These are phyloP conservation scores for Suaeda aralocaspica DNA, from an alignment of 148 eudicot species.

Conservation along the genomic window DNA sequence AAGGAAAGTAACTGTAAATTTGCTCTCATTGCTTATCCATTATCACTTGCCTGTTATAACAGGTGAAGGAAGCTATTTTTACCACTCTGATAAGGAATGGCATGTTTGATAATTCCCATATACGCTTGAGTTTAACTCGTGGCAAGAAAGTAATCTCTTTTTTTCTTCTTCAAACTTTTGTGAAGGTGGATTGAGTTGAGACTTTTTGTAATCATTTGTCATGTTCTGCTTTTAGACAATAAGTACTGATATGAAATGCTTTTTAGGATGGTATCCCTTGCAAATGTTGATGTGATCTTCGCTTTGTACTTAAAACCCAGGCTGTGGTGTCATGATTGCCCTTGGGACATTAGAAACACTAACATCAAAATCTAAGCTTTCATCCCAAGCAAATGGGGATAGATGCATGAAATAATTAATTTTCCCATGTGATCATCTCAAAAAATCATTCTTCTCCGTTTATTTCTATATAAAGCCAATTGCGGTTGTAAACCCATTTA, in stretches of 20 bases:
- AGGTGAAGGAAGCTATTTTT: conserved; percentile 94
- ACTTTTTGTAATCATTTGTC: not conserved
- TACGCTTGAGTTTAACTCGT: conserved; percentile 89
- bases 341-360: too few species aligned
- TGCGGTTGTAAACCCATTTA: too few species aligned
- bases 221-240: not conserved
- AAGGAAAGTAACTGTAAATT: too few species aligned
- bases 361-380: too few species aligned
- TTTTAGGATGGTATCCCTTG: not conserved
- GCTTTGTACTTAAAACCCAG: not conserved
- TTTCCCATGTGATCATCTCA: too few species aligned
- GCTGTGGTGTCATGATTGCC: not conserved
- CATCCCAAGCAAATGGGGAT: too few species aligned
- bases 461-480: too few species aligned
- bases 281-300: not conserved
- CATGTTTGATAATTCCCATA: conserved; percentile 90
- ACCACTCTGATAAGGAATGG: conserved; percentile 81
- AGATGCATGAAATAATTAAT: too few species aligned
- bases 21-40: not conserved
- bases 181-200: too few species aligned
- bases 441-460: too few species aligned
- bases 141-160: conserved; percentile 70
- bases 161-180: not conserved
- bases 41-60: conserved; percentile 20
- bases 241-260: not conserved